Conservation (phyloP, 257 asterid species). For the Craterostigma plantagineum region DNA sequence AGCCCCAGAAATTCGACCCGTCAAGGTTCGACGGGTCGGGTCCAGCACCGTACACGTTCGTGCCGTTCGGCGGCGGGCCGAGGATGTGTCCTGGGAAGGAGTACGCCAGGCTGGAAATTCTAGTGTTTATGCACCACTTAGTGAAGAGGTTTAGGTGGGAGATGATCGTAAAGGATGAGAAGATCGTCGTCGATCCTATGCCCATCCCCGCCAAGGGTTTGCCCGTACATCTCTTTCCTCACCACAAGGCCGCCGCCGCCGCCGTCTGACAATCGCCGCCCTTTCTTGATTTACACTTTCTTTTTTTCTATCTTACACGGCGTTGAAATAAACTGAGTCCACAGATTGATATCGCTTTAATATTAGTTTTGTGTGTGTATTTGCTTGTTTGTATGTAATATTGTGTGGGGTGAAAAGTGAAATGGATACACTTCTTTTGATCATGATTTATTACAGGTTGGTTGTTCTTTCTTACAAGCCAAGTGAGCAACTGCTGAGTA, state of each 20-base stretch:
- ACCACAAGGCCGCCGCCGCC: constrained; percentile 4
- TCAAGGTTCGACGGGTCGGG: constrained; percentile 38
- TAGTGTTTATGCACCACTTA: constrained; percentile 36
- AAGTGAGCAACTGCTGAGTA: no score
- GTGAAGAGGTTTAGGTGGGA: constrained; percentile 37
- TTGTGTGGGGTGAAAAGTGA: no score
- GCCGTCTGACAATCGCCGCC: no score
- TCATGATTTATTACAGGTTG: no score
- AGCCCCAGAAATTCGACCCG: constrained; percentile 34
- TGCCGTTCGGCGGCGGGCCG: constrained; percentile 50
- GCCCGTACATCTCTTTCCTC: constrained; percentile 30
- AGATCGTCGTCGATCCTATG: constrained; percentile 34
- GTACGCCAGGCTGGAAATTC: constrained; percentile 35
- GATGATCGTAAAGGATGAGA: constrained; percentile 25
- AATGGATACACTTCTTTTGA: no score
- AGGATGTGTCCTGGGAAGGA: constrained; percentile 51
- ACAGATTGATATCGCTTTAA: no score
- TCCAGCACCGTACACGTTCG: constrained; percentile 43
- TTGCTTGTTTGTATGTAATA: no score
- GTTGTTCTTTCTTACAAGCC: no score
- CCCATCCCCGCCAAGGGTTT: constrained; percentile 39
- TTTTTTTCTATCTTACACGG: no score
- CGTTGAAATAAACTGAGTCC: no score
- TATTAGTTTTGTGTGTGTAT: no score
- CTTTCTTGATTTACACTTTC: no score